Evolutionary conservation across 257 asterid species (phyloP).

Genomic region (Fraxinus americana): DNA sequence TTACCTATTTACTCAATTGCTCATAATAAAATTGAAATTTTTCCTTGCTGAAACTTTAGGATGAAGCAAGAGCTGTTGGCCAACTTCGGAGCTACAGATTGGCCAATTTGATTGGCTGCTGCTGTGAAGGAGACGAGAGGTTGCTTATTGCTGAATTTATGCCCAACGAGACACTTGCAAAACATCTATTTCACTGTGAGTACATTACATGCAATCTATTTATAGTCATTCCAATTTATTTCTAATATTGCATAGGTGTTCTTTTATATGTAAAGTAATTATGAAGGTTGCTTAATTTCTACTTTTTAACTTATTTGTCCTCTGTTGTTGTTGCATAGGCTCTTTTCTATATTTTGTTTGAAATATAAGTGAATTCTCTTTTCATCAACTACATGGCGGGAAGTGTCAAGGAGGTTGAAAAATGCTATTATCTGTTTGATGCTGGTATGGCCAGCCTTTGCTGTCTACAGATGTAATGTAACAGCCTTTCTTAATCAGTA

Average conservation of each 20-base stretch:
- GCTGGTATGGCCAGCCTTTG: neutral
- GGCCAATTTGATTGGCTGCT: constrained; percentile 91
- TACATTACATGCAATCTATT: constrained; percentile 16
- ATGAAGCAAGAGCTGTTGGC: constrained; percentile 94
- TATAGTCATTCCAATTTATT: neutral
- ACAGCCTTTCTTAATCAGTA: neutral
- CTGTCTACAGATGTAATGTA: neutral
- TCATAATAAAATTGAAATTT: constrained; percentile 11
- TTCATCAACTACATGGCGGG: neutral
- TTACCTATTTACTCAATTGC: neutral
- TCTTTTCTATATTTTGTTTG: neutral
- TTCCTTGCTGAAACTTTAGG: constrained; percentile 37
- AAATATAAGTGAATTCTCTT: neutral
- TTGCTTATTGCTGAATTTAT: constrained; percentile 91
- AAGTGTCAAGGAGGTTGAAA: neutral
- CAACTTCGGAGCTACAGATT: constrained; percentile 76
- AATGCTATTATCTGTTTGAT: neutral
- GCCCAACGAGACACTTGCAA: constrained; percentile 97
- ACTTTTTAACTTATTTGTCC: neutral
- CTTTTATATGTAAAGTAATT: neutral
- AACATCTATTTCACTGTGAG: constrained; percentile 96
- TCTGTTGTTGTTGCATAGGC: neutral
- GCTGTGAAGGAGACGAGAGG: constrained; percentile 98
- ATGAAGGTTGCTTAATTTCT: neutral
- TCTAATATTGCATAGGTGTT: constrained; percentile 2